These are phyloP conservation scores for Fonsecaea pedrosoi DNA, from an alignment of 2,329 filamentous ascomycete genomes.

Conservation along the genomic window DNA sequence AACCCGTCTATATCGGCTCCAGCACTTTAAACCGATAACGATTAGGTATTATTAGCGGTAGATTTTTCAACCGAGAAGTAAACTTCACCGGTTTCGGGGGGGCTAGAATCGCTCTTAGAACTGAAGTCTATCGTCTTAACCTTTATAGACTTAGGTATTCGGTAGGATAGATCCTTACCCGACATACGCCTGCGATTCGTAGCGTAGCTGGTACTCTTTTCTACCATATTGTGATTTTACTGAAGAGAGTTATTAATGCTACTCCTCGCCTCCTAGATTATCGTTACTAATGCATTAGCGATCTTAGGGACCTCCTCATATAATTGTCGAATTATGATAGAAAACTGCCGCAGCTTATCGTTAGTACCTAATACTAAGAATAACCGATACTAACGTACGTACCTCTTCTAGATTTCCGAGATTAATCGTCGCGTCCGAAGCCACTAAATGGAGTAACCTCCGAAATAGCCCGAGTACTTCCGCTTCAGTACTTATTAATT, in stretches of 20 bases:
- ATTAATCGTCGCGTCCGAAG: neutral
- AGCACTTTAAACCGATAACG: too few relatives aligned
- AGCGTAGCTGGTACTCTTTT: neutral
- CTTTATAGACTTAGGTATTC: neutral
- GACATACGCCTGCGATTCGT: neutral
- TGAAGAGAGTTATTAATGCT: neutral
- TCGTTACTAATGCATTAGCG: neutral
- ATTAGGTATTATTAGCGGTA: too few relatives aligned
- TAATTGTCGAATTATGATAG: neutral
- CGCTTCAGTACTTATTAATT: neutral
- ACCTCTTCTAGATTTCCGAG: neutral
- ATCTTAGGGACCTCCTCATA: neutral
- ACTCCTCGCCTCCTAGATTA: neutral
- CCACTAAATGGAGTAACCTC: neutral
- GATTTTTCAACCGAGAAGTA: too few relatives aligned
- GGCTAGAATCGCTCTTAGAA: too few relatives aligned
- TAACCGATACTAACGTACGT: neutral
- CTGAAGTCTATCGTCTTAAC: too few relatives aligned
- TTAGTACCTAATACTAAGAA: too few relatives aligned
- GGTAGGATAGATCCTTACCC: neutral
- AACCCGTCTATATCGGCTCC: too few relatives aligned
- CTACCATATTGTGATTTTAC: neutral
- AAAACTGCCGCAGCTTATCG: neutral
- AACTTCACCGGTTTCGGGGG: too few relatives aligned
- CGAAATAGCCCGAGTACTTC: neutral